Base-by-base conservation (phyloP, 2,329 filamentous ascomycete species). In the Zasmidium citrigriseum region DNA sequence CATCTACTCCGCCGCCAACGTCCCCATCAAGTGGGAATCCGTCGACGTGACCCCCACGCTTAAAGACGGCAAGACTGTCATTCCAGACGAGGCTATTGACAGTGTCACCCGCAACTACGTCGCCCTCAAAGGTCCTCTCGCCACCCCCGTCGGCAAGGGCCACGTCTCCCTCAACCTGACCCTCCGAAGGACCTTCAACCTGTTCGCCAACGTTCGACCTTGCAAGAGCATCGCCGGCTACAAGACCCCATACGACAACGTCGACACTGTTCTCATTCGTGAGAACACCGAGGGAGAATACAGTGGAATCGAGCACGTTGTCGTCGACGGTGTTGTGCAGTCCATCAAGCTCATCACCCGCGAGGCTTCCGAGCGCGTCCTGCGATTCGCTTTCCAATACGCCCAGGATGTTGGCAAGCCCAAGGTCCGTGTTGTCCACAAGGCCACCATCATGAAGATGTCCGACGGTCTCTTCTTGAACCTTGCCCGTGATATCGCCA, bases 391-490 rank as follows among this genome's bases (percentile, higher is more conserved):
- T 72, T 99, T 99, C 88, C 93, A 99, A 82, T 92, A 99, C 77
- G 95, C 95, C 69, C 85, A 95, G 78, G 86, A 91, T 70, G 89
- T 97, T 73, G 92, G 93, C 80, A 90, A 91, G 83, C 93, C 87
- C 76, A 97, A 97, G 89, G 93, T 98, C 73, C 91, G 93, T 74
- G 93, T 92, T 60, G 93, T 98, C 65, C 95, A 99, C 89, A 99
- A 99, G 87, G 95, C 95, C 77, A 98, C 95, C 75, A 99, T 99
- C 83, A 99, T 99, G 95, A 99, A 99, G 88, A 96, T 97, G 91
- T 93, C 89, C 75, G 95, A 99, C 78, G 95, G 95, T 81, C 90
- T 99, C 63, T 99, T 99, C 88, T 86, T 99, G 69, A 90, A 85
- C 78, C 91, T 89, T 63, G 95, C 89, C 69, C 83, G 87, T 68